Base-by-base conservation (phyloP, 805 yeast species). In the Aciculoconidium aculeatum region DNA sequence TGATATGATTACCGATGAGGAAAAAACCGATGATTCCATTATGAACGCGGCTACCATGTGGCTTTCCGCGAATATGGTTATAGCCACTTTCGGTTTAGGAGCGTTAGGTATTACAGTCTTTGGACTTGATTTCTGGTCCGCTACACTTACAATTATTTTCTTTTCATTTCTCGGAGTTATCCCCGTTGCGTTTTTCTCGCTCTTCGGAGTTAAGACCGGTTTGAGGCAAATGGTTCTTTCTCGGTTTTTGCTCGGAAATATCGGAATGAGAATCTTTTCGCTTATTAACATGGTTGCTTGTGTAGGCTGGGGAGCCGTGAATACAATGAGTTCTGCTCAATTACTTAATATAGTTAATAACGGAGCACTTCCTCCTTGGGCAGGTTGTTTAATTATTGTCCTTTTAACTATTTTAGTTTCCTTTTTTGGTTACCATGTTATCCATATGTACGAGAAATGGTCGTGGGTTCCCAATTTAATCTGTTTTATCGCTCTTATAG, bases 271-370 rank as follows among this genome's bases (percentile, higher is more conserved):
- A 53, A 67, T 86, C 34, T 80, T 85, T 48, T 79, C 94, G 7
- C 55, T 80, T 25, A 66, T 88, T 52, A 86, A 87, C 51, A 72
- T 77, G 47, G 56, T 88, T 39, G 88, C 95, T 15, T 84, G 95
- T 71, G 75, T 87, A 32, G 96, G 96, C 45, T 88, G 96, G 96
- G 83, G 92, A 58, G 85, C 95, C 7, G 90, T 86, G 27, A 88
- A 88, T 59, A 84, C 83, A 38, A 82, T 87, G 74, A 81, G 87
- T 17, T 77, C 92, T 19, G 95, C 95, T 14, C 92, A 85, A 55
- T 62, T 87, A 40, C 65, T 87, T 36, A 77, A 80, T 58, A 75
- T 81, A 50, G 80, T 88, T 37, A 85, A 85, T 64, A 62, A 65
- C 37, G 66, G 65, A 21, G 61, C 62, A 15, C 63, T 80, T 42